Evolutionary conservation across 805 yeast species (phyloP), one percentile per base, ranked within the genome.

Genomic region (Alloascoidea hylecoeti): DNA sequence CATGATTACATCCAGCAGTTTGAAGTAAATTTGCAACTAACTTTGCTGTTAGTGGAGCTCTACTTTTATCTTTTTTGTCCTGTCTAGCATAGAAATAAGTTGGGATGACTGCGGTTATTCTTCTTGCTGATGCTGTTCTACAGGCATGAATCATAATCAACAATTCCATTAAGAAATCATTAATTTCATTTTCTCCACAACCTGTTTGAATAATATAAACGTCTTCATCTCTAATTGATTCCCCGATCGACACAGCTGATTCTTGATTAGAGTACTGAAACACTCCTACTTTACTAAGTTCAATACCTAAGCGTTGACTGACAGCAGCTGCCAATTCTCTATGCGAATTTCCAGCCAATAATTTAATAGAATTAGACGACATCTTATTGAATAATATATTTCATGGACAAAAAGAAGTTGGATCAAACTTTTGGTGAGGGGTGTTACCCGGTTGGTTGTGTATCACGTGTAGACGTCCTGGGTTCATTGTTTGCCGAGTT

Each of bases 61-160:
- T 68, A 39, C 81, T 72, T 53, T 82, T 82, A 54, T 82, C 94
- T 59, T 82, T 82, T 55, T 84, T 69, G 55, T 82, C 94, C 56
- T 82, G 94, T 63, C 94, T 72, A n/a, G 92, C 92, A 48, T 82
- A 82, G 6, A 88, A 88, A 57, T 79, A 82, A 53, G 75, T 80
- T 38, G 94, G 92, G 45, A 82, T 69, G 14, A 82, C 82, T 4
- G 83, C 92, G 2, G 89, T 80, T 53, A 82, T 78, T 53, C 85
- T 69, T 53, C 92, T 70, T 15, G 89, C 92, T 39, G 84, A 75
- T 5, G 92, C 92, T 2, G 81, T 77, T 49, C 77, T 76, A 56
- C 89, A 82, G 14, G 92, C 89, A 50, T 78, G 78, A 44, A 82
- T 78, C 76, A 80, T 78, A 50, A 81, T 77, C 46, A 82, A 57